A percentile compares a stretch with the other conserved stretches of the same genome.
Conservation (phyloP, 2,329 filamentous ascomycete genomes). For the Magnaporthiopsis poae region DNA sequence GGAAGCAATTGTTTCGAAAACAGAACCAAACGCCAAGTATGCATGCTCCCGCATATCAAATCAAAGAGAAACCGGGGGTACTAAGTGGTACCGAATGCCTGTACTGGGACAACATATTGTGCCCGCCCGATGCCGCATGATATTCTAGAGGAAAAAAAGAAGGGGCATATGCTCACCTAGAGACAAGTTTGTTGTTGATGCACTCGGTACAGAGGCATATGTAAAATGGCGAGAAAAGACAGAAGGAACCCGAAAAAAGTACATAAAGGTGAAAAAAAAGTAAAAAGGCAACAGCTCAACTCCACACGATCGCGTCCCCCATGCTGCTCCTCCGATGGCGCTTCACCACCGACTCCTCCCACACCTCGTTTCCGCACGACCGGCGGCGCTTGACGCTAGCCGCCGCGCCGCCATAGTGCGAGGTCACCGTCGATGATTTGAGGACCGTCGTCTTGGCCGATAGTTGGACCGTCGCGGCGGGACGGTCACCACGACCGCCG, state of each 20-base stretch:
- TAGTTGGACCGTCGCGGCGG: not conserved
- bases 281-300: not conserved
- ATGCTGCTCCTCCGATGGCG: not conserved
- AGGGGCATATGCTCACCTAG: not conserved
- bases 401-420: too few species aligned
- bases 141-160: not conserved
- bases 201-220: not conserved
- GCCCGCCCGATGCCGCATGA: not conserved
- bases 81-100: too few species aligned
- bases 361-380: not conserved
- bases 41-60: too few species aligned
- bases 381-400: not conserved
- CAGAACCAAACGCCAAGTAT: too few species aligned
- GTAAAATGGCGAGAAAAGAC: not conserved
- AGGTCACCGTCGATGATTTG: not conserved
- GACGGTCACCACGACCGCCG: not conserved
- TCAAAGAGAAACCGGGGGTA: too few species aligned
- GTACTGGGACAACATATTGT: too few species aligned
- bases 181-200: not conserved
- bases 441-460: not conserved
- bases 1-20: too few species aligned
- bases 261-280: not conserved
- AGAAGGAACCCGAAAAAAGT: not conserved
- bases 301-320: not conserved
- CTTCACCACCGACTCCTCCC: not conserved